phyloP scores from a whole-genome alignment of 352 stramenopile species.

The Phytophthora ramorum region DNA sequence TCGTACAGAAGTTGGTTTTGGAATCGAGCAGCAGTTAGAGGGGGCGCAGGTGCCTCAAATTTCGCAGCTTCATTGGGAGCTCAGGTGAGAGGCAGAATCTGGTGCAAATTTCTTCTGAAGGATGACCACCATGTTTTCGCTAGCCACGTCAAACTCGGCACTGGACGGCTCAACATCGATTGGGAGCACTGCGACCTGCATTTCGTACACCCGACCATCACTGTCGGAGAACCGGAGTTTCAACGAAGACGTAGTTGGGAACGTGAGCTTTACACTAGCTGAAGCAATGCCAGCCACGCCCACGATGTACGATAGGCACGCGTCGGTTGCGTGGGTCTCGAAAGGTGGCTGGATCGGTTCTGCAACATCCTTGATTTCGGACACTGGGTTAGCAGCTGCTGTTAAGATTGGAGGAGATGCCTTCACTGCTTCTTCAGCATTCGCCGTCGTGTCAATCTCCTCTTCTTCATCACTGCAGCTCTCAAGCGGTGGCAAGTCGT shows the following conservation, averaged over 20 bases:
- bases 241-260: slow-evolving; percentile 45
- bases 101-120: slow-evolving; percentile 44
- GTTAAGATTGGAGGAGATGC: slow-evolving; percentile 2
- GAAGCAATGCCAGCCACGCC: slow-evolving; percentile 44
- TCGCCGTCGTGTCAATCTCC: slow-evolving; percentile 8
- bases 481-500: slow-evolving; percentile 65
- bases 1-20: slow-evolving; percentile 82
- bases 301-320: slow-evolving; percentile 64
- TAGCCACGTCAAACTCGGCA: slow-evolving; percentile 62
- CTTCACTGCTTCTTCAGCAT: slow-evolving; percentile 8
- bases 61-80: neutral
- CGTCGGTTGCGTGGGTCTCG: slow-evolving; percentile 48
- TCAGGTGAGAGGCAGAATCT: neutral
- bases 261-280: slow-evolving; percentile 46
- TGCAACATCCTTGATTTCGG: neutral
- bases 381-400: neutral
- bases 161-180: slow-evolving; percentile 36
- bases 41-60: slow-evolving; percentile 8
- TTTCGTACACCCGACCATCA: slow-evolving; percentile 35
- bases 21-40: slow-evolving; percentile 48
- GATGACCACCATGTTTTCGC: slow-evolving; percentile 78
- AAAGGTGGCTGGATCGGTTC: slow-evolving; percentile 36
- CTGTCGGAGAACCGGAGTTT: slow-evolving; percentile 38
- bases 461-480: slow-evolving; percentile 64
- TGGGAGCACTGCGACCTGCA: slow-evolving; percentile 39